phyloP scores from a whole-genome alignment of 2,329 filamentous ascomycete genomes.

The Chalaropsis ovoidea region DNA sequence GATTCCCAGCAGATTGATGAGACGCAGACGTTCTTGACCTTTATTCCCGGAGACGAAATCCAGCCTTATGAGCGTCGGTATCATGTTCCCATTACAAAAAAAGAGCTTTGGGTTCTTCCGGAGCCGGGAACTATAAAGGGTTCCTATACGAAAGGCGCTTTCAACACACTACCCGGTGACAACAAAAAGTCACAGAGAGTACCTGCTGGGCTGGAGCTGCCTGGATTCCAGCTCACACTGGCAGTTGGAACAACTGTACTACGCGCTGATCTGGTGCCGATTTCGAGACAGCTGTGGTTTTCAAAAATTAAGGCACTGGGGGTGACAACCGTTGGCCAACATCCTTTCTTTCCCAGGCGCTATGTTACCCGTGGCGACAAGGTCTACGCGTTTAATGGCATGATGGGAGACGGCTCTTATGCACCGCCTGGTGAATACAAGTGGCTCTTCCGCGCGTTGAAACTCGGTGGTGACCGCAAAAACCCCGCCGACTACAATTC shows the following conservation, averaged over 20 bases:
- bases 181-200: not conserved
- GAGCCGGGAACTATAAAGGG: conserved; percentile 17
- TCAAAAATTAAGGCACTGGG: conserved; percentile 32
- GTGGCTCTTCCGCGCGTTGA: conserved; percentile 40
- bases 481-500: conserved; percentile 41
- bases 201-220: conserved; percentile 28
- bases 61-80: conserved; percentile 24
- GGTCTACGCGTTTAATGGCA: conserved; percentile 38
- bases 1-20: conserved; percentile 33
- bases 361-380: conserved; percentile 28
- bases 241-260: conserved; percentile 36
- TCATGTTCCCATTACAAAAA: conserved; percentile 32
- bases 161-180: conserved; percentile 31
- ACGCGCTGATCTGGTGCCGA: conserved; percentile 32
- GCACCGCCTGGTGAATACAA: conserved; percentile 43
- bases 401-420: conserved; percentile 39
- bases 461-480: conserved; percentile 41
- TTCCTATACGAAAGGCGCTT: not conserved
- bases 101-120: conserved; percentile 29
- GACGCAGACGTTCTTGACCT: conserved; percentile 30
- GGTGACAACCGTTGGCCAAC: conserved; percentile 36
- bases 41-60: conserved; percentile 29
- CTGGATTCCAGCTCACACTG: conserved; percentile 33
- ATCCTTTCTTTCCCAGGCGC: conserved; percentile 35
- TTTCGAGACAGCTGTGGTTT: not conserved